A percentile compares a stretch with the other conserved stretches of the same genome.
Conservation (phyloP, 805 yeast genomes). For the Monosporozyma yasuniensis region DNA sequence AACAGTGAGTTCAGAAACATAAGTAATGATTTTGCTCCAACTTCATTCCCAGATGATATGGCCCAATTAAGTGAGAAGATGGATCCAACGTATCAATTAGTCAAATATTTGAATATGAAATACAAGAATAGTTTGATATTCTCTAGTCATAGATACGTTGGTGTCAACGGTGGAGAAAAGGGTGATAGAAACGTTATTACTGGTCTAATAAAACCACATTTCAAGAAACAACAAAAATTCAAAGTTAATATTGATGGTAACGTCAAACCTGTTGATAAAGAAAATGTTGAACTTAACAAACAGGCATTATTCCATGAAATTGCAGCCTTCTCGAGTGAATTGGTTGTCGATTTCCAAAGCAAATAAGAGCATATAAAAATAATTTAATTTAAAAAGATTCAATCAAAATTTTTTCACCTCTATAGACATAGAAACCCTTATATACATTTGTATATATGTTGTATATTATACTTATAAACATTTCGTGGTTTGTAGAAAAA, state of each 20-base stretch:
- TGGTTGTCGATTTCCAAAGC: constrained; percentile 37
- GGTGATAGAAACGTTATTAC: constrained; percentile 57
- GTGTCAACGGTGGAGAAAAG: constrained; percentile 44
- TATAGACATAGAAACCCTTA: neutral
- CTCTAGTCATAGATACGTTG: constrained; percentile 48
- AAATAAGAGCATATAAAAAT: constrained; percentile 10
- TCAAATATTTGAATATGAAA: constrained; percentile 49
- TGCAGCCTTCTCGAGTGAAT: constrained; percentile 56
- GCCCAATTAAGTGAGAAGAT: constrained; percentile 37
- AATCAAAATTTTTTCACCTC: neutral
- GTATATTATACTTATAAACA: constrained; percentile 2
- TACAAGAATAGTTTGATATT: constrained; percentile 64
- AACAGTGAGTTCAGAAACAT: constrained; percentile 54
- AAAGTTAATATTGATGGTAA: constrained; percentile 73
- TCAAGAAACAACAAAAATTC: constrained; percentile 54
- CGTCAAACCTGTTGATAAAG: constrained; percentile 49
- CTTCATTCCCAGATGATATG: constrained; percentile 30
- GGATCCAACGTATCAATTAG: constrained; percentile 56
- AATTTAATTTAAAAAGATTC: neutral
- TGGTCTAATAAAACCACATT: constrained; percentile 72
- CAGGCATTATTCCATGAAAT: constrained; percentile 71
- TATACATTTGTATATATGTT: constrained; percentile 1
- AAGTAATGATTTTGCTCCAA: constrained; percentile 20
- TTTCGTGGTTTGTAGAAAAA: neutral
- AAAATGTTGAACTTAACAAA: constrained; percentile 52